Evolutionary conservation across 257 asterid species (phyloP).

Genomic region (Solanum etuberosum): DNA sequence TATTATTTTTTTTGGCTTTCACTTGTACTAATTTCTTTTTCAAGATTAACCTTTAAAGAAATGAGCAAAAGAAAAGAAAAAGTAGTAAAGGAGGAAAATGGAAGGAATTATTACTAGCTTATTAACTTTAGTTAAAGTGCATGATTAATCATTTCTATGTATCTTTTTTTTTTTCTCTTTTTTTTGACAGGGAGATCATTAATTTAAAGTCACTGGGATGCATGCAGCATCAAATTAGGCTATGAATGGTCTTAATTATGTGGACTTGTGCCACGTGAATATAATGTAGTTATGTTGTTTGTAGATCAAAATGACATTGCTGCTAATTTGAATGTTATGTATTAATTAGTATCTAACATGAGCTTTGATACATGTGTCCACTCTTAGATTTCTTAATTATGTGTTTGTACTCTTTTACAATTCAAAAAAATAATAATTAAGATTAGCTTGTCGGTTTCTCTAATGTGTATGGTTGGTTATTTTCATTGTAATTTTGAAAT

Average conservation of each 20-base stretch:
- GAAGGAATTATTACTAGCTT: neutral
- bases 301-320: neutral
- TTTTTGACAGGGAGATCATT: constrained; percentile 33
- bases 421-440: neutral
- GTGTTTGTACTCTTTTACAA: neutral
- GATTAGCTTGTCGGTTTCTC: neutral
- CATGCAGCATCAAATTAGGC: neutral
- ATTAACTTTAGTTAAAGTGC: neutral
- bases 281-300: neutral
- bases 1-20: no score
- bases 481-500: neutral
- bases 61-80: neutral
- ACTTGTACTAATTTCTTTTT: no score
- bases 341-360: neutral
- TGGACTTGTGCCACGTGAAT: neutral
- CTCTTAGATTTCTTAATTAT: neutral
- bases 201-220: constrained; percentile 24
- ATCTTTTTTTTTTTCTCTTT: no score
- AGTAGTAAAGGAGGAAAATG: neutral
- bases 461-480: neutral
- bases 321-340: neutral
- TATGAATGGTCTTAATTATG: neutral
- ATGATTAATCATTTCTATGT: neutral
- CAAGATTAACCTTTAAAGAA: neutral
- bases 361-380: neutral